Evolutionary conservation across 1,284 basidiomycete species (phyloP).

Genomic region (Pyrrhoderma noxium): DNA sequence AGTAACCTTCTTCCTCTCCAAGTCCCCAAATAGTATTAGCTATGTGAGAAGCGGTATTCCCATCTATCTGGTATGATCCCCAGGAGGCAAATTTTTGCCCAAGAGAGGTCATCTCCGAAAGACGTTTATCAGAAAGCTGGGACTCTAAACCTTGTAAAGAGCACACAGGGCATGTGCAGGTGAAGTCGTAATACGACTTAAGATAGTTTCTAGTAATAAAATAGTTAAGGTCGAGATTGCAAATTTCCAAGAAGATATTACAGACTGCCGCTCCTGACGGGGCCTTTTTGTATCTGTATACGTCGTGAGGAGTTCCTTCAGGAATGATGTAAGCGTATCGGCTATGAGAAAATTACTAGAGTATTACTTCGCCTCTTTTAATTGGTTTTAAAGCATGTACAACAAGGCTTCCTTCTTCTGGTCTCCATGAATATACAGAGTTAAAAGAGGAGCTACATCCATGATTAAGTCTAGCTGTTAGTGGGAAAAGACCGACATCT

Average conservation of each 20-base stretch:
- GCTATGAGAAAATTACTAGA: not conserved
- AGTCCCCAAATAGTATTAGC: constrained; percentile 47
- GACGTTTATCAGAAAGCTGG: constrained; percentile 40
- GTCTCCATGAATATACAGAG: constrained; percentile 50
- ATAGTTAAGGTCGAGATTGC: not conserved
- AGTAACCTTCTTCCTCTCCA: constrained; percentile 53
- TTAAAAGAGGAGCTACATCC: constrained; percentile 60
- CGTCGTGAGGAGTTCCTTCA: constrained; percentile 52
- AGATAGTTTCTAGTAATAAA: constrained; percentile 36
- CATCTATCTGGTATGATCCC: constrained; percentile 37
- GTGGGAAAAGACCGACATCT: constrained; percentile 50
- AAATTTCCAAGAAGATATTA: not conserved
- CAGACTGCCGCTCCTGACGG: constrained; percentile 44
- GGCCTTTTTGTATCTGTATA: constrained; percentile 50
- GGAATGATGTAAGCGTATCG: no score
- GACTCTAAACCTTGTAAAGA: constrained; percentile 41
- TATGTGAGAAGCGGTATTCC: constrained; percentile 39
- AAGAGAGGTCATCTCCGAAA: constrained; percentile 37
- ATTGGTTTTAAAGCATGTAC: constrained; percentile 52
- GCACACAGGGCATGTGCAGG: constrained; percentile 51
- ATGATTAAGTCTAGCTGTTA: constrained; percentile 56
- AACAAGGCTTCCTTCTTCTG: constrained; percentile 37
- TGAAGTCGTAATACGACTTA: constrained; percentile 44
- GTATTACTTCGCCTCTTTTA: constrained; percentile 39
- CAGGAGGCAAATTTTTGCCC: constrained; percentile 41